Evolutionary conservation across 495 filamentous ascomycete genomes (phyloP).

Genomic region (Hypoxylon perforatum): DNA sequence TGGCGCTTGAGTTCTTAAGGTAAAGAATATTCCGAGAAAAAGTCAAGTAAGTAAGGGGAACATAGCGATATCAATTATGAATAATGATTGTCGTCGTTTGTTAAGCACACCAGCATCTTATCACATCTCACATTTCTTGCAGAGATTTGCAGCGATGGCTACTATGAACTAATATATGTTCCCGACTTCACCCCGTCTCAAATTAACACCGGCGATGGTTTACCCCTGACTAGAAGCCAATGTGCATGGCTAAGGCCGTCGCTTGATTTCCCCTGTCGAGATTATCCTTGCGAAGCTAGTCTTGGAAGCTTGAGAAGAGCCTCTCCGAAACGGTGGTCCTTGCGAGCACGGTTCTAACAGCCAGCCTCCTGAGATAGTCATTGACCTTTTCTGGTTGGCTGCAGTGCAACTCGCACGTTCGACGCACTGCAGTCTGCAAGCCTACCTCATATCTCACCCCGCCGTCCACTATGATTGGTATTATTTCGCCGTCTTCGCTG

Average conservation of each 20-base stretch:
- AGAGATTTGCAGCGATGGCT: background rate
- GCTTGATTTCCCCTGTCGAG: slow-evolving; percentile 14
- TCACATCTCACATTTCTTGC: slow-evolving; percentile 2
- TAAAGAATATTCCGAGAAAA: too few relatives aligned
- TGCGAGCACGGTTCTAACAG: slow-evolving; percentile 7
- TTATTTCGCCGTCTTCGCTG: slow-evolving; percentile 31
- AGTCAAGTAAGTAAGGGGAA: too few relatives aligned
- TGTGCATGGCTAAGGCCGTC: slow-evolving; percentile 6
- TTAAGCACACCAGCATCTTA: too few relatives aligned
- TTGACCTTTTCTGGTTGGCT: slow-evolving; percentile 31
- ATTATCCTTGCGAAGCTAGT: slow-evolving; percentile 23
- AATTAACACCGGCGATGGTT: slow-evolving; percentile 9
- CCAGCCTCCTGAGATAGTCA: slow-evolving; percentile 33
- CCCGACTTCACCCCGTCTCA: slow-evolving; percentile 3
- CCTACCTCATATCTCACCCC: slow-evolving; percentile 4
- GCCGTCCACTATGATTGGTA: slow-evolving; percentile 26
- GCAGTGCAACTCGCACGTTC: slow-evolving; percentile 21
- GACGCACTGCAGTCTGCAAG: slow-evolving; percentile 21
- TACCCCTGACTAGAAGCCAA: slow-evolving; percentile 23
- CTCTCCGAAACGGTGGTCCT: slow-evolving; percentile 20
- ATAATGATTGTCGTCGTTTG: too few relatives aligned
- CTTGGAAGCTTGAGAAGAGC: slow-evolving; percentile 24
- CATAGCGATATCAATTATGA: too few relatives aligned
- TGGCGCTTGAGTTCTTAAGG: background rate
- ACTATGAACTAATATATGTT: background rate